Conservation (phyloP, 495 filamentous ascomycete genomes). For the Aspergillus bridgeri region DNA sequence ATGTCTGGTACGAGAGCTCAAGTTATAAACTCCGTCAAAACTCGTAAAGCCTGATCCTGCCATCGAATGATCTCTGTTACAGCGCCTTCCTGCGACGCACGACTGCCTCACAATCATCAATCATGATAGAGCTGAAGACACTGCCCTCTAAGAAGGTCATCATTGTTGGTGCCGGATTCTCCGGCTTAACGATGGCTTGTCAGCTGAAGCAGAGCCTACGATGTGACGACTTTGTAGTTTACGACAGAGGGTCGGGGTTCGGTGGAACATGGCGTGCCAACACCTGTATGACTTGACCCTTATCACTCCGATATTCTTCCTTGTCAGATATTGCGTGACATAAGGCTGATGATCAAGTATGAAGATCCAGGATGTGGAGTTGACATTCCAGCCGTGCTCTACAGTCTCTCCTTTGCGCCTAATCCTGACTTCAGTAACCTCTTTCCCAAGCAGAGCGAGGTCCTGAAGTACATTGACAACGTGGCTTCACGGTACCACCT, state of each 20-base stretch:
- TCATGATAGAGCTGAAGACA: too few species aligned
- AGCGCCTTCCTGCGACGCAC: too few species aligned
- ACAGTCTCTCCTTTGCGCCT: constrained; percentile 27
- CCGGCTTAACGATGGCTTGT: constrained; percentile 25
- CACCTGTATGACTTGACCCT: constrained; percentile 11
- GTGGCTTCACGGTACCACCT: constrained; percentile 9
- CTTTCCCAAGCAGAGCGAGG: constrained; percentile 23
- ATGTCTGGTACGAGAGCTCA: too few species aligned
- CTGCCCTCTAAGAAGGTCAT: too few species aligned
- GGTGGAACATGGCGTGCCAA: constrained; percentile 29
- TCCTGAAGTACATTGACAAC: constrained; percentile 11
- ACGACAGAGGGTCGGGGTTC: constrained; percentile 16
- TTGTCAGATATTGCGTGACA: too few species aligned
- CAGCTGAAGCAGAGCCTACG: constrained; percentile 21
- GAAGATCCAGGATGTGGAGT: constrained; percentile 28
- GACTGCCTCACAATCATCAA: too few species aligned
- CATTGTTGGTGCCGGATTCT: constrained; percentile 27
- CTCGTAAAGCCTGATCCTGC: too few species aligned
- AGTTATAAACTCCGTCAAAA: too few species aligned
- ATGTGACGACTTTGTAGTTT: constrained; percentile 22
- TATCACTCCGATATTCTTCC: too few species aligned
- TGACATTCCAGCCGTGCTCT: constrained; percentile 25
- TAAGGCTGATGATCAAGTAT: too few species aligned
- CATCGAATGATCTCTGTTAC: too few species aligned
- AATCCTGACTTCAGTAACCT: constrained; percentile 24